Percentiles rank a stretch among this genome's conserved stretches.
phyloP scores from a whole-genome alignment of 2,329 filamentous ascomycete genomes.

The Arachnomyces sp. region DNA sequence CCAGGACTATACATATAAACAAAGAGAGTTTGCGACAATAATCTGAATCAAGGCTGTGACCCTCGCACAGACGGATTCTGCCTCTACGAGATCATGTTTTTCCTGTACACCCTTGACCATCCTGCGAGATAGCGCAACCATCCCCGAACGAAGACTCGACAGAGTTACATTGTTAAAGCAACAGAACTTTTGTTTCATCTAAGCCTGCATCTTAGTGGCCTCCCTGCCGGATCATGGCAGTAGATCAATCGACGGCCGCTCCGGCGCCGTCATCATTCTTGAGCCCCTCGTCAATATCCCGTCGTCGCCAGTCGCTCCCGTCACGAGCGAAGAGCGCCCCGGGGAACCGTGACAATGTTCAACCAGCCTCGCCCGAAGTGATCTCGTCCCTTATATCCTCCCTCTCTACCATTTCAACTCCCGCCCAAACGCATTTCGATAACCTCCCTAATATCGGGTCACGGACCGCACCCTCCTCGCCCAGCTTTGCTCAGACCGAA shows the following conservation, averaged over 20 bases:
- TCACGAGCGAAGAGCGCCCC: slow-evolving; percentile 19
- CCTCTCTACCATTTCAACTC: slow-evolving; percentile 52
- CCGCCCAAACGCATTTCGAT: slow-evolving; percentile 63
- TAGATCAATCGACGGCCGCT: slow-evolving; percentile 22
- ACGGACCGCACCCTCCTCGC: slow-evolving; percentile 30
- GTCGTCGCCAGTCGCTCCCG: slow-evolving; percentile 39
- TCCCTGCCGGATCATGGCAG: slow-evolving; percentile 12
- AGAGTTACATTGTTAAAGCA: no score
- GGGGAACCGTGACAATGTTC: slow-evolving; percentile 22
- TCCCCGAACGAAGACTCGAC: no score
- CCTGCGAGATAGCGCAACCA: no score
- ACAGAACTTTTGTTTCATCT: slow-evolving; percentile 11
- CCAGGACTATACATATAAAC: no score
- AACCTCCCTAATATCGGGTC: slow-evolving; percentile 38
- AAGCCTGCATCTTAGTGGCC: slow-evolving; percentile 17
- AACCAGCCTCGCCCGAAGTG: slow-evolving; percentile 40
- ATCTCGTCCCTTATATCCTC: slow-evolving; percentile 56
- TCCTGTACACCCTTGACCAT: no score
- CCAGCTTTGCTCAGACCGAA: slow-evolving; percentile 22
- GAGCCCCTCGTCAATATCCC: slow-evolving; percentile 15
- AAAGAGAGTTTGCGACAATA: no score
- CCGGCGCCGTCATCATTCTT: no score
- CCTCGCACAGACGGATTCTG: no score
- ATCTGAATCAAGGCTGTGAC: no score
- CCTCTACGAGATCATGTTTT: no score